These are phyloP conservation scores for Botrytis aclada DNA, from an alignment of 2,329 filamentous ascomycete species.

Conservation along the genomic window DNA sequence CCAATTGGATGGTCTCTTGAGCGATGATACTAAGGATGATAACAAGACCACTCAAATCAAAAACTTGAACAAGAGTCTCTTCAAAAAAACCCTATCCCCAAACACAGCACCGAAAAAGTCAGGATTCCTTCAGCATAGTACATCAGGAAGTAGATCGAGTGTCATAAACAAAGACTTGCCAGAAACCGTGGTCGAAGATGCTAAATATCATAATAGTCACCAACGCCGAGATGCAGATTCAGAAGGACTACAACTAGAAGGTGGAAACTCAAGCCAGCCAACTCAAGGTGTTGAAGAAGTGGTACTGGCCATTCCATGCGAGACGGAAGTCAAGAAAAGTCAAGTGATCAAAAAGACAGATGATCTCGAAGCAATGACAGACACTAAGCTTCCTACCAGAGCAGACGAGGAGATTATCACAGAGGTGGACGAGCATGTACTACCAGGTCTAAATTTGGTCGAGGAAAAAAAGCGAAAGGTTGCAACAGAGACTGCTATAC, in stretches of 20 bases:
- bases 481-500: not conserved
- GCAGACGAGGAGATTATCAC: not conserved
- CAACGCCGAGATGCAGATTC: not conserved
- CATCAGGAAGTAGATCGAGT: not conserved
- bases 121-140: not conserved
- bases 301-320: not conserved
- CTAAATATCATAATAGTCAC: not conserved
- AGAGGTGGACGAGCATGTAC: too few relatives aligned
- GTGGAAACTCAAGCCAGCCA: not conserved
- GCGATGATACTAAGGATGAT: not conserved
- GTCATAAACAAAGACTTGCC: not conserved
- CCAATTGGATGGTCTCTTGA: conserved; percentile 5
- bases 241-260: not conserved
- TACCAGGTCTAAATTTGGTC: not conserved
- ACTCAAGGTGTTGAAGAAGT: not conserved
- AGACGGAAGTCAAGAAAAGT: not conserved
- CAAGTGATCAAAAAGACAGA: not conserved
- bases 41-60: not conserved
- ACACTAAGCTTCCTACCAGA: not conserved
- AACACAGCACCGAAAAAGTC: not conserved
- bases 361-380: not conserved
- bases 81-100: not conserved
- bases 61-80: not conserved
- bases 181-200: not conserved
- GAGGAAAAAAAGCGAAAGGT: conserved; percentile 18